Percentiles rank a stretch among this genome's conserved stretches.
phyloP scores from a whole-genome alignment of 257 asterid species.

The Orobanche coerulescens region DNA sequence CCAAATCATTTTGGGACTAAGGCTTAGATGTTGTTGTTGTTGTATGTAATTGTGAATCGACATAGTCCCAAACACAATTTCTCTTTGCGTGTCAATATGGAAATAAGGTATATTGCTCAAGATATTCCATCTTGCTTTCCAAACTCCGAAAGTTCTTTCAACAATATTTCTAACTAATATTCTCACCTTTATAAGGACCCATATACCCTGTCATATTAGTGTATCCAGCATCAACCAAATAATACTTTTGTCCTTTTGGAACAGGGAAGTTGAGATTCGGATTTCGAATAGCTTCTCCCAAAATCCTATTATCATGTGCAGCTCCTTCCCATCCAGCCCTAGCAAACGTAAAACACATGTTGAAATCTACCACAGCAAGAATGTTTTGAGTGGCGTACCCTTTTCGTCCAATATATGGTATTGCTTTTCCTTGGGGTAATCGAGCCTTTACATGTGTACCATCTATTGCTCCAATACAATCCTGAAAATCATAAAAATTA shows the following conservation, averaged over 20 bases:
- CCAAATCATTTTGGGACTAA: no score
- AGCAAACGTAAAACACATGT: slow-evolving; percentile 5
- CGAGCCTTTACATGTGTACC: not conserved
- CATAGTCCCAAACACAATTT: not conserved
- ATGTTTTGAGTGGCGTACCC: not conserved
- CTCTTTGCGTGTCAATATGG: not conserved
- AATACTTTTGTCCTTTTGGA: not conserved
- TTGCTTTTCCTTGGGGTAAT: not conserved
- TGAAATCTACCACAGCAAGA: not conserved
- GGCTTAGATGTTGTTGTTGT: no score
- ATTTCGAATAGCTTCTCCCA: not conserved
- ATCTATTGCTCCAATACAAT: not conserved
- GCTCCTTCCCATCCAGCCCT: slow-evolving; percentile 12
- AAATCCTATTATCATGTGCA: not conserved
- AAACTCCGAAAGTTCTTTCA: slow-evolving; percentile 2
- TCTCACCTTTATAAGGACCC: not conserved
- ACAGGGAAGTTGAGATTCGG: not conserved
- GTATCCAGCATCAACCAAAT: slow-evolving; percentile 4
- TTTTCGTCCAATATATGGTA: not conserved
- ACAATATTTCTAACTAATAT: not conserved
- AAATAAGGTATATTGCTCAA: not conserved
- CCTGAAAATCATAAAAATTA: no score
- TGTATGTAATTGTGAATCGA: no score
- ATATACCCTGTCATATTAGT: not conserved
- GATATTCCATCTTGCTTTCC: slow-evolving; percentile 12